These are phyloP conservation scores for Candida chilensis DNA, from an alignment of 805 yeast species.

Conservation along the genomic window DNA sequence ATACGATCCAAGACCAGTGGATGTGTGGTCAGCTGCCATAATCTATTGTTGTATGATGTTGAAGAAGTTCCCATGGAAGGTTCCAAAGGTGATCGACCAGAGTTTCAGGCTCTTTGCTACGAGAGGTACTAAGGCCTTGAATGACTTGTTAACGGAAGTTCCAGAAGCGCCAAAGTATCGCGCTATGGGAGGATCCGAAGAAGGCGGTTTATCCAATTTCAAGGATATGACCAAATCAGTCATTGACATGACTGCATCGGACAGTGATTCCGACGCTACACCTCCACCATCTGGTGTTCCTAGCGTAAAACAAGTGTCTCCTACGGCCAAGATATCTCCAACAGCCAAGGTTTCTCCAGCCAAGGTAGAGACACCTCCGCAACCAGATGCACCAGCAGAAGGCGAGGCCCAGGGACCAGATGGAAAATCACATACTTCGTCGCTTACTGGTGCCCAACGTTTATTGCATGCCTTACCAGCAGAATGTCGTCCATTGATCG, in stretches of 20 bases:
- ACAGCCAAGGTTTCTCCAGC: too few species aligned
- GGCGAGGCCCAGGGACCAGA: slow-evolving; percentile 1
- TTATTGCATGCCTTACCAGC: slow-evolving; percentile 62
- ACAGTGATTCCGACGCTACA: background rate
- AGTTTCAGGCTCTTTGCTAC: slow-evolving; percentile 79
- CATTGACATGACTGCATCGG: background rate
- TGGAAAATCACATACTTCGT: slow-evolving; percentile 50
- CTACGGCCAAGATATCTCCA: too few species aligned
- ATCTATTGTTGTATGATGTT: slow-evolving; percentile 88
- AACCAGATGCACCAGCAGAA: background rate
- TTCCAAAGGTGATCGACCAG: slow-evolving; percentile 73
- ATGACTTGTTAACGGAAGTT: slow-evolving; percentile 46
- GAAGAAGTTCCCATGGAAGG: slow-evolving; percentile 92
- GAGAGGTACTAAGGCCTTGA: slow-evolving; percentile 52
- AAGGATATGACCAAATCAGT: slow-evolving; percentile 6
- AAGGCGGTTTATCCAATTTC: slow-evolving; percentile 3
- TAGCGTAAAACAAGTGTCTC: too few species aligned
- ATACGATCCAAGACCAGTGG: slow-evolving; percentile 90
- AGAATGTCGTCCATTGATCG: slow-evolving; percentile 57
- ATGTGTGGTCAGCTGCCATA: slow-evolving; percentile 88
- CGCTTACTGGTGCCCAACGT: slow-evolving; percentile 63
- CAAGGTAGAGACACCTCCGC: too few species aligned
- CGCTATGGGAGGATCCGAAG: slow-evolving; percentile 4
- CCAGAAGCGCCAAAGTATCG: slow-evolving; percentile 36
- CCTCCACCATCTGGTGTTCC: too few species aligned